These are phyloP conservation scores for Coemansia sp. DNA, from an alignment of 192 early-diverging fungal genomes.

Conservation along the genomic window DNA sequence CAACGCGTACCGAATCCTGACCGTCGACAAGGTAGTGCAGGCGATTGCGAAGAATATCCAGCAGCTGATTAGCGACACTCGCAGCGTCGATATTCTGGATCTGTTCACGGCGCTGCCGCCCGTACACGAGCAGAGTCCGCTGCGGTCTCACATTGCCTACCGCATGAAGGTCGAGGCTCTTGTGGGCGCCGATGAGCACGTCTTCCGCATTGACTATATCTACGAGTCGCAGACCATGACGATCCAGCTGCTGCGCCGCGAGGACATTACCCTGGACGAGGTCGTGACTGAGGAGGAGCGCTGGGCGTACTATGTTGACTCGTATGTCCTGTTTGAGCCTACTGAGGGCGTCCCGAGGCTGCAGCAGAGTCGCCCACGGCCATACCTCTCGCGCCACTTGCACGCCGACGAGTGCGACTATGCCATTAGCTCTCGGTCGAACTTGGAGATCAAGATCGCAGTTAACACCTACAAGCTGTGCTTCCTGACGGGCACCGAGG, in stretches of 20 bases:
- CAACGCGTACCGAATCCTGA: constrained; percentile 85
- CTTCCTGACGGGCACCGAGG: constrained; percentile 93
- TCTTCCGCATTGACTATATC: constrained; percentile 77
- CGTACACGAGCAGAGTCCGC: constrained; percentile 53
- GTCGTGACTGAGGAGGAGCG: constrained; percentile 84
- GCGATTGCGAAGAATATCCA: constrained; percentile 79
- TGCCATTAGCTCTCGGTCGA: constrained; percentile 67
- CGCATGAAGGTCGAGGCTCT: constrained; percentile 69
- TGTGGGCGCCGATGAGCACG: constrained; percentile 73
- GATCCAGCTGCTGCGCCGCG: constrained; percentile 84
- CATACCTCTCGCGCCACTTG: constrained; percentile 67
- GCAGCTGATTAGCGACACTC: constrained; percentile 63
- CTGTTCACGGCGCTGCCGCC: constrained; percentile 60
- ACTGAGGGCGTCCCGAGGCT: constrained; percentile 71
- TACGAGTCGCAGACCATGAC: constrained; percentile 63
- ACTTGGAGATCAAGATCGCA: constrained; percentile 94
- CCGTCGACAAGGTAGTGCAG: constrained; percentile 85
- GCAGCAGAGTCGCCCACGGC: constrained; percentile 55
- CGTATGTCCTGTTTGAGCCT: constrained; percentile 84
- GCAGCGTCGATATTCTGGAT: constrained; percentile 60
- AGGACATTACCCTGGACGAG: constrained; percentile 81
- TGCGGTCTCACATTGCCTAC: constrained; percentile 68
- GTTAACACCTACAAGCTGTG: constrained; percentile 98
- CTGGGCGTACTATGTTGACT: constrained; percentile 94
- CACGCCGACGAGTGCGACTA: constrained; percentile 54